These are phyloP conservation scores for Puya raimondii DNA, from an alignment of 176 grass and related monocot genomes.

Conservation along the genomic window DNA sequence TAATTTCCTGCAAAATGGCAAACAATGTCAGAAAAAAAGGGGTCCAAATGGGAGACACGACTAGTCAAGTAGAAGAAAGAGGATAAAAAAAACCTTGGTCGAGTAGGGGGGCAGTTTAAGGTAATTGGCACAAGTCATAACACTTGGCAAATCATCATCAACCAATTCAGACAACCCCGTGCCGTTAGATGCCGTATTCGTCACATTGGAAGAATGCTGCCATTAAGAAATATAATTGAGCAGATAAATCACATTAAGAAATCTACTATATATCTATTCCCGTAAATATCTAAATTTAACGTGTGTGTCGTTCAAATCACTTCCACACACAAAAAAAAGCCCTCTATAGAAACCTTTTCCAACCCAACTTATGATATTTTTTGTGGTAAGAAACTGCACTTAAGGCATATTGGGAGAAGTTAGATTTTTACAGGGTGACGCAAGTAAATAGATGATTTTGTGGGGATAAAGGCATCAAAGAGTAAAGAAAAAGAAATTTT, in stretches of 20 bases:
- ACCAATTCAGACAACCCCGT: conserved; percentile 44
- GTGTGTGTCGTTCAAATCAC: too few species aligned
- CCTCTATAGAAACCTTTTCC: too few species aligned
- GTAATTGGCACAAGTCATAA: conserved; percentile 96
- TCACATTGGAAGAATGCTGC: conserved; percentile 47
- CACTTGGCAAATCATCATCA: conserved; percentile 86
- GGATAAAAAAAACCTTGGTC: conserved; percentile 49
- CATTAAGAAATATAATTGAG: conserved; percentile 14
- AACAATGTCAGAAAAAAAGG: conserved; percentile 5
- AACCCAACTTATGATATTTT: too few species aligned
- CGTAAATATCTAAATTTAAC: too few species aligned
- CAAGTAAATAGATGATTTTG: too few species aligned
- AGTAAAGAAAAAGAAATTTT: too few species aligned
- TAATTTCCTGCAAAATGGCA: conserved; percentile 47
- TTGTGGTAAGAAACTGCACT: too few species aligned
- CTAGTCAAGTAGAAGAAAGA: not conserved
- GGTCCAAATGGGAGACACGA: not conserved
- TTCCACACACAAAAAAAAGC: too few species aligned
- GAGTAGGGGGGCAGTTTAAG: conserved; percentile 92
- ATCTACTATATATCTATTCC: too few species aligned
- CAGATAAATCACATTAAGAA: conserved; percentile 1
- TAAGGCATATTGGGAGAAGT: too few species aligned
- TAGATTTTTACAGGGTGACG: too few species aligned
- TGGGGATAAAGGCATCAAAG: too few species aligned
- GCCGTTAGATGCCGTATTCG: conserved; percentile 35